phyloP scores from a whole-genome alignment of 2,329 filamentous ascomycete species.

The Juglanconis juglandina region DNA sequence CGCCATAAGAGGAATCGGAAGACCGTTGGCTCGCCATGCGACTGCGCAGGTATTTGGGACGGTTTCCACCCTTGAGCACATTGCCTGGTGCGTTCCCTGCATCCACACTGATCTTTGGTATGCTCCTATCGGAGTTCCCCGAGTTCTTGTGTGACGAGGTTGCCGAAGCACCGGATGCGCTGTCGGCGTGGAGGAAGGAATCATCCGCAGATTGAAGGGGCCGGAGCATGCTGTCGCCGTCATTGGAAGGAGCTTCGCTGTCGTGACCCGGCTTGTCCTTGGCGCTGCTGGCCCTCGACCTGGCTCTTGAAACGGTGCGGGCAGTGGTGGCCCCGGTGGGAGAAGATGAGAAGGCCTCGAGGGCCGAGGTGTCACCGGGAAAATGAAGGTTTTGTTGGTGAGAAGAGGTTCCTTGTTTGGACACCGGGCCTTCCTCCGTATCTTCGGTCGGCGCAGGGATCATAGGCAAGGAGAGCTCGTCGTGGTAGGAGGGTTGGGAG shows the following conservation, averaged over 20 bases:
- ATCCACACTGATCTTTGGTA: slow-evolving; percentile 34
- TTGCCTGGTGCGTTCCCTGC: slow-evolving; percentile 45
- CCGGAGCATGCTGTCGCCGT: slow-evolving; percentile 23
- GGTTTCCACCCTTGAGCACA: slow-evolving; percentile 42
- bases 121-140: slow-evolving; percentile 31
- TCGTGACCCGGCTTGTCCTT: slow-evolving; percentile 20
- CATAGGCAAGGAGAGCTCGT: slow-evolving; percentile 11
- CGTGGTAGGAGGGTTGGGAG: slow-evolving; percentile 3
- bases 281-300: slow-evolving; percentile 40
- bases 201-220: slow-evolving; percentile 21
- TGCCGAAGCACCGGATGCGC: slow-evolving; percentile 23
- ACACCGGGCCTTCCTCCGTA: not conserved
- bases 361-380: slow-evolving; percentile 37
- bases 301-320: slow-evolving; percentile 49
- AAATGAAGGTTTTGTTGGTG: slow-evolving; percentile 30
- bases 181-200: slow-evolving; percentile 30
- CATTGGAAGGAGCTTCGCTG: slow-evolving; percentile 17
- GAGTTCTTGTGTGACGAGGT: slow-evolving; percentile 31
- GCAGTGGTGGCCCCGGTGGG: slow-evolving; percentile 54
- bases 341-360: slow-evolving; percentile 55
- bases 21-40: slow-evolving; percentile 57
- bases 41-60: slow-evolving; percentile 57
- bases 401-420: slow-evolving; percentile 11
- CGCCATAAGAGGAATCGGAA: slow-evolving; percentile 57
- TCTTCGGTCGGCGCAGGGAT: not conserved